A percentile compares a stretch with the other conserved stretches of the same genome.
Conservation (phyloP, 2,329 filamentous ascomycete species). For the Myriosclerotinia curreyana region DNA sequence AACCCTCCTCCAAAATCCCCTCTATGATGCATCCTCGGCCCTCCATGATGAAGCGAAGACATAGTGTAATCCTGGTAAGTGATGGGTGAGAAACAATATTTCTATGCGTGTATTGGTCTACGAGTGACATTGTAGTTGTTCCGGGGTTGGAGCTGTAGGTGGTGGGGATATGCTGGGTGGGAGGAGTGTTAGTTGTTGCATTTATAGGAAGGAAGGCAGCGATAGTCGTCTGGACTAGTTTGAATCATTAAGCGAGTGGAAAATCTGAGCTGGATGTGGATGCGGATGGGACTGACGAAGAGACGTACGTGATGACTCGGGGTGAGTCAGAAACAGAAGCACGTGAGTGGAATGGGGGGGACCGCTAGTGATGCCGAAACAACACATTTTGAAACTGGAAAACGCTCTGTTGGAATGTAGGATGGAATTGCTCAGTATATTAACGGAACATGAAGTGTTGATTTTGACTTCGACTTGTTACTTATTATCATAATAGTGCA, state of each 20-base stretch:
- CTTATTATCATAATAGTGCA: background rate
- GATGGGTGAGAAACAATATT: background rate
- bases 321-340: background rate
- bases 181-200: background rate
- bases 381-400: background rate
- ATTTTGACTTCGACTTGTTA: background rate
- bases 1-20: background rate
- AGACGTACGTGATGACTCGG: slow-evolving; percentile 2
- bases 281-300: background rate
- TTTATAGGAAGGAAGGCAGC: too few relatives aligned
- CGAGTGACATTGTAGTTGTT: background rate
- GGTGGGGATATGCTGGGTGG: background rate
- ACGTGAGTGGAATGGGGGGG: background rate
- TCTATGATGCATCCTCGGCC: background rate
- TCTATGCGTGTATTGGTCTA: background rate
- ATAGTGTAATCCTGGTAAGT: background rate
- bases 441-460: background rate
- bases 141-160: background rate
- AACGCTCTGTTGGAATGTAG: background rate
- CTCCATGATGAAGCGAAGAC: background rate
- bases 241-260: too few relatives aligned
- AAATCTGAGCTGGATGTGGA: background rate
- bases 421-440: background rate
- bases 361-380: background rate
- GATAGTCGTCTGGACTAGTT: too few relatives aligned